Base-by-base conservation (phyloP, 2,329 filamentous ascomycete species). In the Metarhizium guizhouense region DNA sequence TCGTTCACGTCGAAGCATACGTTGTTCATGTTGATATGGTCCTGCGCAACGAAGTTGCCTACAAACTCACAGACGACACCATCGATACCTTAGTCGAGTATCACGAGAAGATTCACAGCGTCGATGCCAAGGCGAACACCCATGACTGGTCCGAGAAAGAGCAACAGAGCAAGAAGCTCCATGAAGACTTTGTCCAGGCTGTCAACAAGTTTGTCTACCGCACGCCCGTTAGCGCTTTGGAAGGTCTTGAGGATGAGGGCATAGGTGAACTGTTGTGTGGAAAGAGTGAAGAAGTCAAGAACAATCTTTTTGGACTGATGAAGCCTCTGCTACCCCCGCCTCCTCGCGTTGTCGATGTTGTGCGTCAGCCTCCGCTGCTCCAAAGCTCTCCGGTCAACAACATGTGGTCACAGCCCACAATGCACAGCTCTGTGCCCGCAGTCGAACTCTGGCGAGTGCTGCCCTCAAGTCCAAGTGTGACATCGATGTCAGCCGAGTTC, bases 21-120 rank as follows among this genome's bases (percentile, higher is more conserved):
- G 93, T 97, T 64, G 94, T 99, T 59, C 93, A 97, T 72, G 91
- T 99, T 73, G 94, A 99, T 77, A 96, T 97, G 91, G 93, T 99
- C 58, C 84, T 95, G 66, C 88, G 92, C 73, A 94, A 95, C 71
- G 94, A 97, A 77, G 91, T 99, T 67, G 94, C 92, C 63, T 97
- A 92, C 82, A 99, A 99, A 82, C 82, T 99, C 67, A 97, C 92
- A 29, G 83, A 86, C 57, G 94, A 96, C 70, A 91, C 92, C 59
- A 99, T 99, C 74, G 91, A 96, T 67, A 76, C 88, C 53, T 83
- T 99, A 61, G 87, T 96, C 70, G 90, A 96, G 70, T 95, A 95
- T 73, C 94, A 99, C 82, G 92, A 94, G 78, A 90, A 96, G 61
- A 82, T 97, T 64, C 92, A 95, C 78, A 95, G 90, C 64, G 82